Conservation (phyloP, 495 filamentous ascomycete genomes). For the Rusavskia elegans region DNA sequence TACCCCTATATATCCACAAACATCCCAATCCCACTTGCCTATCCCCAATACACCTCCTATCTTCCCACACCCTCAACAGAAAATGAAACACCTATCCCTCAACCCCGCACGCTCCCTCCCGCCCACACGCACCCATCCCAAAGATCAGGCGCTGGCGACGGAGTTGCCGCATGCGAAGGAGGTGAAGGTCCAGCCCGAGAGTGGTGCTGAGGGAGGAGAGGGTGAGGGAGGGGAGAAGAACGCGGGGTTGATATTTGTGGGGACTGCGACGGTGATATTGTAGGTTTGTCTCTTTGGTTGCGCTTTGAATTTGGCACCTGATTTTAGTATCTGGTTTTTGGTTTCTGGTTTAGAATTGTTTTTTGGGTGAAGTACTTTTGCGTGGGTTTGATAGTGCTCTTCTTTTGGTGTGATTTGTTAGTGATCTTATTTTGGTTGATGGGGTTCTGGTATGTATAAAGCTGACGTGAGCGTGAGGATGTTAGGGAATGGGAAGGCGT, state of each 20-base stretch:
- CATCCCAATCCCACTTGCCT: too few species aligned
- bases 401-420: too few species aligned
- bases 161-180: conserved; percentile 23
- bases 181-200: conserved; percentile 26
- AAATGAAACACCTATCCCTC: conserved; percentile 14
- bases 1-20: too few species aligned
- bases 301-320: too few species aligned
- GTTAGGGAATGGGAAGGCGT: conserved; percentile 41
- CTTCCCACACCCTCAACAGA: too few species aligned
- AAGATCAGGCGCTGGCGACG: conserved; percentile 1
- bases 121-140: conserved; percentile 15
- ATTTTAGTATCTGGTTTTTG: neutral
- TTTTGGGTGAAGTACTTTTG: neutral
- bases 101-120: conserved; percentile 5
- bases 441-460: too few species aligned
- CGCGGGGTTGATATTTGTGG: conserved; percentile 39
- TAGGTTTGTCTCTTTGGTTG: too few species aligned
- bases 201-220: conserved; percentile 10
- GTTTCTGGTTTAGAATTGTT: neutral
- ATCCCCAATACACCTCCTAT: too few species aligned
- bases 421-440: too few species aligned
- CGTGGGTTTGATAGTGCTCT: too few species aligned
- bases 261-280: conserved; percentile 52
- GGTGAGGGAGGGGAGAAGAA: conserved; percentile 17
- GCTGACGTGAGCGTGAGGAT: too few species aligned